Percentiles rank a stretch among this genome's conserved stretches.
Conservation (phyloP, 2,329 filamentous ascomycete species). For the Clarireedia homoeocarpa region DNA sequence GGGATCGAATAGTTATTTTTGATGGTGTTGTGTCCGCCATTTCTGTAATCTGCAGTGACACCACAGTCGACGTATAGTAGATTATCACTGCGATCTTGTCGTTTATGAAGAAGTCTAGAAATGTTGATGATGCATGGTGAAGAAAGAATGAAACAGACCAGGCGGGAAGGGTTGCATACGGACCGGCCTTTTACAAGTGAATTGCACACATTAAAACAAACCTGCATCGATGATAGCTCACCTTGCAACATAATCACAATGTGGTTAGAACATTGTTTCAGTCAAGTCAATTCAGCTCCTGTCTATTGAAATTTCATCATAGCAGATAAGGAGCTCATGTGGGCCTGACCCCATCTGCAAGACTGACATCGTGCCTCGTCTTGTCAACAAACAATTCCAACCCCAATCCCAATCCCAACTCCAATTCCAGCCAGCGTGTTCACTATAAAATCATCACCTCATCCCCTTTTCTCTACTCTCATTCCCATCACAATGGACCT, state of each 20-base stretch:
- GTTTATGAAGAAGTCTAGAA: neutral
- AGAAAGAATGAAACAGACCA: too few relatives aligned
- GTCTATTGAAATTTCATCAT: too few relatives aligned
- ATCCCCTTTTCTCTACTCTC: neutral
- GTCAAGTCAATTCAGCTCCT: too few relatives aligned
- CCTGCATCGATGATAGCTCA: too few relatives aligned
- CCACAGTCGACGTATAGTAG: neutral
- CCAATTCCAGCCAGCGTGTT: neutral
- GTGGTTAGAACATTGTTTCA: too few relatives aligned
- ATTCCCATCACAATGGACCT: neutral
- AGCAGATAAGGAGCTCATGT: neutral
- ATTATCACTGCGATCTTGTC: neutral
- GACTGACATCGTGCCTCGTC: conserved; percentile 7
- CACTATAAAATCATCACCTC: too few relatives aligned
- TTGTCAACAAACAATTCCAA: neutral
- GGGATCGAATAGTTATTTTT: conserved; percentile 11
- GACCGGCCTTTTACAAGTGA: too few relatives aligned
- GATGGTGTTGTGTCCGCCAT: neutral
- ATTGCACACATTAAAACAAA: too few relatives aligned
- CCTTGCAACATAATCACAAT: too few relatives aligned
- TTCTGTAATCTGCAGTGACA: neutral
- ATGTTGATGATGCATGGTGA: too few relatives aligned
- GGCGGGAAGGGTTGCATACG: too few relatives aligned
- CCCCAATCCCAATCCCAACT: neutral
- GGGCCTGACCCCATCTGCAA: neutral